phyloP scores from a whole-genome alignment of 163 green algal species.

The Scenedesmus sp. region DNA sequence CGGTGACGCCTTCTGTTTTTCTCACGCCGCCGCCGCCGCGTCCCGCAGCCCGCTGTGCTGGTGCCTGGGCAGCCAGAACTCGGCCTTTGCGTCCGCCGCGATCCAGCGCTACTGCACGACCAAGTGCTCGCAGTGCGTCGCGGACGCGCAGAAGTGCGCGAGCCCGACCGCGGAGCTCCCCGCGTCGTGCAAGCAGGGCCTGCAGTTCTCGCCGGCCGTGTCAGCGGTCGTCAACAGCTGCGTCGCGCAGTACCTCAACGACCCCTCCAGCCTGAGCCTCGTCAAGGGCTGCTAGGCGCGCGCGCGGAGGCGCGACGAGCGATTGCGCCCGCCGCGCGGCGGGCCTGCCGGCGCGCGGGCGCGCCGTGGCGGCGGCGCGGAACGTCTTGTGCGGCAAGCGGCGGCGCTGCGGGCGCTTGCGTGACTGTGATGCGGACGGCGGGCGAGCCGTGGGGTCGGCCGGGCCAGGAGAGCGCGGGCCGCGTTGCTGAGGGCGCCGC shows the following conservation, averaged over 20 bases:
- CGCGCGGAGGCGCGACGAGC: too few species aligned
- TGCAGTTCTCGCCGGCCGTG: constrained; percentile 12
- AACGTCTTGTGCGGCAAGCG: too few species aligned
- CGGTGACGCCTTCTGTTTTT: too few species aligned
- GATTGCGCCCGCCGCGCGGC: too few species aligned
- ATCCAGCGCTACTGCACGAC: neutral
- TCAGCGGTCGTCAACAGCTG: neutral
- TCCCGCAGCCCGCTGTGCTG: neutral
- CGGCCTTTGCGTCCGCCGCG: neutral
- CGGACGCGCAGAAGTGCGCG: neutral
- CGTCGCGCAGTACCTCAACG: neutral
- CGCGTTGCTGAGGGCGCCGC: too few species aligned
- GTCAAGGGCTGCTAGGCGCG: neutral
- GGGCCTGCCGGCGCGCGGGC: neutral
- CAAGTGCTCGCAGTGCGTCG: constrained; percentile 4
- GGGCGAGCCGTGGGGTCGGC: too few species aligned
- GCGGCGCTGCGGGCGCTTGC: too few species aligned
- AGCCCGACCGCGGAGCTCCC: neutral
- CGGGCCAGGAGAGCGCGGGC: too few species aligned
- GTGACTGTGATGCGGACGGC: too few species aligned
- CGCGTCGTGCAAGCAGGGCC: neutral
- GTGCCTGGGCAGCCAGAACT: constrained; percentile 21
- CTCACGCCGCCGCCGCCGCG: too few species aligned
- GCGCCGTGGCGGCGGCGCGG: too few species aligned
- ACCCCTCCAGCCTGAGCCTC: neutral